These are phyloP conservation scores for Pestalotiopsis sp. DNA, from an alignment of 2,329 filamentous ascomycete genomes.

Conservation along the genomic window DNA sequence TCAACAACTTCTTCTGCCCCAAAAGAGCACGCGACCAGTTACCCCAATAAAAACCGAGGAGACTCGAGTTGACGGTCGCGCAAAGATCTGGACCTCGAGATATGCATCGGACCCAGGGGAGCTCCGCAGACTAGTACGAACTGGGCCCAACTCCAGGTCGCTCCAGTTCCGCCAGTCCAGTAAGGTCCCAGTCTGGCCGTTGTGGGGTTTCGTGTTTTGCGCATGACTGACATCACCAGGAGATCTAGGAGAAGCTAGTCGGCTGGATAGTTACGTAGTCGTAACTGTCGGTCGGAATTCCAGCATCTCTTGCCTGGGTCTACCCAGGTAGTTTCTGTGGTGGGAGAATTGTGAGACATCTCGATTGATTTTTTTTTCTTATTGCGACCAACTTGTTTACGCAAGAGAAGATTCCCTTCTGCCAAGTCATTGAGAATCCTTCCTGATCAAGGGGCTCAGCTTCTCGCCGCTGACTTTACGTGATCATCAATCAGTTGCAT, in stretches of 20 bases:
- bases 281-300: neutral
- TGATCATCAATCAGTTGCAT: neutral
- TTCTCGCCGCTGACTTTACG: neutral
- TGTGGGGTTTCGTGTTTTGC: slow-evolving; percentile 2
- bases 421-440: neutral
- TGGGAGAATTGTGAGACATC: neutral
- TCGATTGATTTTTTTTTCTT: neutral
- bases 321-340: neutral
- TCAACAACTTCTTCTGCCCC: neutral
- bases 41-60: neutral
- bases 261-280: neutral
- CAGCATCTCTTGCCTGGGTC: neutral
- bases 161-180: neutral
- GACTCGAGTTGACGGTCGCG: neutral
- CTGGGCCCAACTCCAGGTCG: neutral
- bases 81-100: neutral
- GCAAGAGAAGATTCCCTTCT: neutral
- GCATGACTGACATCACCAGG: slow-evolving; percentile 14
- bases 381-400: neutral
- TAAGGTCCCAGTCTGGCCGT: neutral
- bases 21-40: slow-evolving; percentile 6
- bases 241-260: slow-evolving; percentile 2
- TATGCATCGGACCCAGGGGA: neutral
- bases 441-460: neutral
- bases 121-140: slow-evolving; percentile 5